phyloP scores from a whole-genome alignment of 768 basidiomycete genomes.

The Pisolithus marmoratus region DNA sequence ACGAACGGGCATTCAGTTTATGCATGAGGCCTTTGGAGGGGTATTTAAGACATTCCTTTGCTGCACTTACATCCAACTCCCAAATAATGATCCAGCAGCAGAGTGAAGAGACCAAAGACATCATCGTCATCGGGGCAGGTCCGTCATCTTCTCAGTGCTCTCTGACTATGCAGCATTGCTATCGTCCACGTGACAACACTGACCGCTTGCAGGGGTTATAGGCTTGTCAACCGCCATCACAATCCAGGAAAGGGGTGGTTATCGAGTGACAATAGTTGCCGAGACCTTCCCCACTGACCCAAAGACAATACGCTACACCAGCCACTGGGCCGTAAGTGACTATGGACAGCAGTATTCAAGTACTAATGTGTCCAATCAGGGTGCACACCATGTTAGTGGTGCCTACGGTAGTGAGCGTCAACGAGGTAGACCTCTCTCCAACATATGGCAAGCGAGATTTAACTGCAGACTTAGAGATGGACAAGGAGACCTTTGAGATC shows the following conservation, averaged over 20 bases:
- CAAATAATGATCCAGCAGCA: not conserved
- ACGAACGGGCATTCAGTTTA: too few relatives aligned
- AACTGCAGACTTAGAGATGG: slow-evolving; percentile 42
- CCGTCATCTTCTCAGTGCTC: slow-evolving; percentile 4
- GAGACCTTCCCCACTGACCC: slow-evolving; percentile 69
- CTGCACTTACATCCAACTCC: too few relatives aligned
- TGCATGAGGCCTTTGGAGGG: too few relatives aligned
- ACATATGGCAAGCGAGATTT: not conserved
- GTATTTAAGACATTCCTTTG: too few relatives aligned
- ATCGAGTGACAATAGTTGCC: slow-evolving; percentile 64
- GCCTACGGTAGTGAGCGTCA: slow-evolving; percentile 47
- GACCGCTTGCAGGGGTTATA: slow-evolving; percentile 53
- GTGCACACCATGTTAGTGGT: slow-evolving; percentile 72
- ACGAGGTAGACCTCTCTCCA: slow-evolving; percentile 38
- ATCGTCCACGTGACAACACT: not conserved
- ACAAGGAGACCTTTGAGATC: slow-evolving; percentile 63
- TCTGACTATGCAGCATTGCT: not conserved
- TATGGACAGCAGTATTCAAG: not conserved
- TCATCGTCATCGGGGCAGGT: slow-evolving; percentile 41
- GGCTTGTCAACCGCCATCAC: slow-evolving; percentile 72
- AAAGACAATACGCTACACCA: slow-evolving; percentile 70
- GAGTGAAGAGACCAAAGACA: slow-evolving; percentile 11
- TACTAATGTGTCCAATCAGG: slow-evolving; percentile 35
- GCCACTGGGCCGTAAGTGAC: slow-evolving; percentile 70
- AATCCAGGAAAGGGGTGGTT: slow-evolving; percentile 57